Percentiles rank a stretch among this genome's conserved stretches.
Evolutionary conservation across 805 yeast genomes (phyloP).

Genomic region (Nakazawaea pomicola): DNA sequence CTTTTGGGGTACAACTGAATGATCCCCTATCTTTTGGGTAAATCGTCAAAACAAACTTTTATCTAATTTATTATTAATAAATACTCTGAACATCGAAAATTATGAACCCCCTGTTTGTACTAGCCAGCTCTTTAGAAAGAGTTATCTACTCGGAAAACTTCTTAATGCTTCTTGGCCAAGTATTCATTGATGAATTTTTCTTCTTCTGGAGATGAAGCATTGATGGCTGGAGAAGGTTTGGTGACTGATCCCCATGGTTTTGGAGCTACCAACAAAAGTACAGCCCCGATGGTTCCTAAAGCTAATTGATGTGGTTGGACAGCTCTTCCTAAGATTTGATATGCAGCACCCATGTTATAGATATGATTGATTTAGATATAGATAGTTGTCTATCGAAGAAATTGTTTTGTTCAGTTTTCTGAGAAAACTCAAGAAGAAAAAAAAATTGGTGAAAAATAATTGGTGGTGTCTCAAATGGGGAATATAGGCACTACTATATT

Average conservation of each 20-base stretch:
- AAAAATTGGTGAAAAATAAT: background rate
- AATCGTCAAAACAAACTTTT: too few species aligned
- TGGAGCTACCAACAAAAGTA: slow-evolving; percentile 59
- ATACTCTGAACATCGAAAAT: too few species aligned
- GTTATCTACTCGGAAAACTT: too few species aligned
- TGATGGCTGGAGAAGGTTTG: slow-evolving; percentile 58
- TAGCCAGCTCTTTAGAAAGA: too few species aligned
- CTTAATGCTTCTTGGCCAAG: slow-evolving; percentile 44
- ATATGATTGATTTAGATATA: background rate
- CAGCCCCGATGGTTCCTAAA: slow-evolving; percentile 71
- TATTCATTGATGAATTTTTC: slow-evolving; percentile 77
- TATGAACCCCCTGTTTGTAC: too few species aligned
- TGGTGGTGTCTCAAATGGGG: background rate
- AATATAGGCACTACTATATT: background rate
- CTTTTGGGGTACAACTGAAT: too few species aligned
- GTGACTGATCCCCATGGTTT: slow-evolving; percentile 68
- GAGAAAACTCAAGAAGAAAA: too few species aligned
- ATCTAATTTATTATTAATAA: too few species aligned
- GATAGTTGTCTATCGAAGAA: background rate
- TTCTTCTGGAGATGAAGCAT: slow-evolving; percentile 82
- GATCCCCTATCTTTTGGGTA: too few species aligned
- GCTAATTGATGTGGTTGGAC: slow-evolving; percentile 84
- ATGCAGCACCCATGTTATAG: slow-evolving; percentile 72
- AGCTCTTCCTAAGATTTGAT: slow-evolving; percentile 77
- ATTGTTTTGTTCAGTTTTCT: background rate